Evolutionary conservation across 257 asterid genomes (phyloP).

Genomic region (Echites panduratus): DNA sequence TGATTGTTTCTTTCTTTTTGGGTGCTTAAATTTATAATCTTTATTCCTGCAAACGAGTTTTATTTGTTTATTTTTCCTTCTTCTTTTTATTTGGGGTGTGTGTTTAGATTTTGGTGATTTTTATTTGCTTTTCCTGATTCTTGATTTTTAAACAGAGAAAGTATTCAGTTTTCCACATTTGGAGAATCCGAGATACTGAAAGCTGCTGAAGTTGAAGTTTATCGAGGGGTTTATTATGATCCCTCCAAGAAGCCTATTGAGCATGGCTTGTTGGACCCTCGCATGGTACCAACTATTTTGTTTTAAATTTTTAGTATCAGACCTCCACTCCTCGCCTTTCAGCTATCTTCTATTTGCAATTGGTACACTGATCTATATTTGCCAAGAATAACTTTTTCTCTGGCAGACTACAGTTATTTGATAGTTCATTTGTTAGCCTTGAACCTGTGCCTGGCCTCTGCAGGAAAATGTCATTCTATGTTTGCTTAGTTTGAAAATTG

Average conservation of each 20-base stretch:
- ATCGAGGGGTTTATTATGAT: conserved; percentile 54
- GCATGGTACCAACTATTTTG: conserved; percentile 45
- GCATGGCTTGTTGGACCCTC: conserved; percentile 75
- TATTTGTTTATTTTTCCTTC: not conserved
- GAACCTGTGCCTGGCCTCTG: not conserved
- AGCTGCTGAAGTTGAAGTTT: conserved; percentile 66
- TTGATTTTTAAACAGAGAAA: conserved; percentile 42
- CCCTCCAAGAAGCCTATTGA: conserved; percentile 30
- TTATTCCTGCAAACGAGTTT: not conserved
- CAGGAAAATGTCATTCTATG: not conserved
- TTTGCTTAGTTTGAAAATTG: not conserved
- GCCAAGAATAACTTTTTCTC: not conserved
- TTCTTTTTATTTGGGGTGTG: not conserved
- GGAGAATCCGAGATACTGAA: conserved; percentile 63
- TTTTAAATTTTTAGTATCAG: not conserved
- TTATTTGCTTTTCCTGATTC: conserved; percentile 5
- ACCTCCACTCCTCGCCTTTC: not conserved
- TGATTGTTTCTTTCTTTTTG: not conserved
- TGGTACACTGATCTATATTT: not conserved
- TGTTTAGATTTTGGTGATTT: not conserved
- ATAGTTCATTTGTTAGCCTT: not conserved
- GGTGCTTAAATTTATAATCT: not conserved
- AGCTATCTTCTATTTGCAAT: not conserved
- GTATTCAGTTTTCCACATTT: conserved; percentile 61
- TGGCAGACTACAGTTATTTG: not conserved